Evolutionary conservation across 768 basidiomycete genomes (phyloP).

Genomic region (Mycena amicta): DNA sequence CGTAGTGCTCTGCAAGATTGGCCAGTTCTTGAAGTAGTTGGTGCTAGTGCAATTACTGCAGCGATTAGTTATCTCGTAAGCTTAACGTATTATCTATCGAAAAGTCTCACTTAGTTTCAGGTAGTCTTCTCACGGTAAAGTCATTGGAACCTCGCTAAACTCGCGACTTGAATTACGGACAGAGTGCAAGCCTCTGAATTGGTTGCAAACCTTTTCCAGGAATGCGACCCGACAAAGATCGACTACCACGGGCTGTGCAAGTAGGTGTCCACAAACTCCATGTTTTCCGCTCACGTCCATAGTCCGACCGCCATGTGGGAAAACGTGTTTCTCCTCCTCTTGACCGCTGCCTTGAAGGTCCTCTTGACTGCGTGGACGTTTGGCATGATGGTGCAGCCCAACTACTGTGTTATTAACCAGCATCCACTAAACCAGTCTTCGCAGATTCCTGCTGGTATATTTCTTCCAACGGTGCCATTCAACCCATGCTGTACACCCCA

Average conservation of each 20-base stretch:
- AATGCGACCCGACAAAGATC: slow-evolving; percentile 69
- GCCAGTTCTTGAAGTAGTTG: slow-evolving; percentile 68
- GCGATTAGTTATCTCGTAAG: slow-evolving; percentile 68
- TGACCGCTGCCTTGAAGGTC: slow-evolving; percentile 65
- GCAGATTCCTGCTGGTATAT: slow-evolving; percentile 76
- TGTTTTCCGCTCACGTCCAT: neutral
- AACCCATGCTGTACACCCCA: no score
- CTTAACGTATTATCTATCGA: slow-evolving; percentile 8
- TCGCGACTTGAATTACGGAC: no score
- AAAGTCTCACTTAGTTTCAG: no score
- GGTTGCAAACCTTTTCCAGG: slow-evolving; percentile 81
- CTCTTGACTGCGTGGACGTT: slow-evolving; percentile 75
- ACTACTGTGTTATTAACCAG: no score
- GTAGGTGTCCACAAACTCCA: slow-evolving; percentile 39
- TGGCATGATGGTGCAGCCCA: slow-evolving; percentile 76
- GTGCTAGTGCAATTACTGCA: slow-evolving; percentile 66
- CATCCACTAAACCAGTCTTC: no score
- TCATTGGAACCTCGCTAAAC: no score
- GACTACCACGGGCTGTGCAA: slow-evolving; percentile 83
- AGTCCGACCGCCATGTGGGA: slow-evolving; percentile 69
- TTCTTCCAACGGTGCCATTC: slow-evolving; percentile 73
- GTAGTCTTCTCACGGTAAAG: slow-evolving; percentile 72
- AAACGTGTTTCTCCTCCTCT: slow-evolving; percentile 65
- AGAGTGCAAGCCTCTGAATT: slow-evolving; percentile 80
- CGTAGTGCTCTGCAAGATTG: slow-evolving; percentile 58